Conservation (phyloP, 345 rosid species). For the Eucalyptus decipiens region DNA sequence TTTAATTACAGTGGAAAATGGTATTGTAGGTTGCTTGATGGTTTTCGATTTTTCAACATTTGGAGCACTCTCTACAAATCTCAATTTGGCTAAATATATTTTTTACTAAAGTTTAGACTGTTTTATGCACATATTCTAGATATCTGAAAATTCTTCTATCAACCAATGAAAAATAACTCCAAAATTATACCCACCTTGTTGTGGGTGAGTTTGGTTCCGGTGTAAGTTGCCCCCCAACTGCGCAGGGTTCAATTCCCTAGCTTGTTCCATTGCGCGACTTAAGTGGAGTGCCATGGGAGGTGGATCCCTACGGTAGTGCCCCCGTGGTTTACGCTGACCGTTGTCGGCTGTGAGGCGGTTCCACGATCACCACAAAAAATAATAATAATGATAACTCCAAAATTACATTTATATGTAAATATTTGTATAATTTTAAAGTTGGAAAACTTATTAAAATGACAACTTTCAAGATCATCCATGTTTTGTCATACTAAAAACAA, state of each 20-base stretch:
- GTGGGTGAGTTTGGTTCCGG: no score
- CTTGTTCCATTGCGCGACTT: no score
- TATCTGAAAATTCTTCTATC: background rate
- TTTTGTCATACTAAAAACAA: background rate
- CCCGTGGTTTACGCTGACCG: no score
- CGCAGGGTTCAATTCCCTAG: no score
- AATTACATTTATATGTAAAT: background rate
- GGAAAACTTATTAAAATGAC: background rate
- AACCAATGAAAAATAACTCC: background rate
- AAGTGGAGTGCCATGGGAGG: no score
- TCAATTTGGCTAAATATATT: background rate
- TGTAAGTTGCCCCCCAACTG: no score
- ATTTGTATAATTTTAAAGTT: background rate
- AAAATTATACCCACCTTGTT: background rate
- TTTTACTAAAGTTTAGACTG: background rate
- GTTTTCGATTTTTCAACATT: background rate
- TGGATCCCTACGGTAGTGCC: no score
- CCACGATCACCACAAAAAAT: no score
- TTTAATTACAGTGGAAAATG: background rate
- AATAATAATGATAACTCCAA: background rate
- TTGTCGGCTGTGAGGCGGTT: no score
- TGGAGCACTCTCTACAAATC: background rate
- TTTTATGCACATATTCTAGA: background rate
- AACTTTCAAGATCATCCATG: background rate
- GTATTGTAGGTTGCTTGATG: background rate